phyloP scores from a whole-genome alignment of 495 filamentous ascomycete genomes.

The Chaetomidium leptoderma region DNA sequence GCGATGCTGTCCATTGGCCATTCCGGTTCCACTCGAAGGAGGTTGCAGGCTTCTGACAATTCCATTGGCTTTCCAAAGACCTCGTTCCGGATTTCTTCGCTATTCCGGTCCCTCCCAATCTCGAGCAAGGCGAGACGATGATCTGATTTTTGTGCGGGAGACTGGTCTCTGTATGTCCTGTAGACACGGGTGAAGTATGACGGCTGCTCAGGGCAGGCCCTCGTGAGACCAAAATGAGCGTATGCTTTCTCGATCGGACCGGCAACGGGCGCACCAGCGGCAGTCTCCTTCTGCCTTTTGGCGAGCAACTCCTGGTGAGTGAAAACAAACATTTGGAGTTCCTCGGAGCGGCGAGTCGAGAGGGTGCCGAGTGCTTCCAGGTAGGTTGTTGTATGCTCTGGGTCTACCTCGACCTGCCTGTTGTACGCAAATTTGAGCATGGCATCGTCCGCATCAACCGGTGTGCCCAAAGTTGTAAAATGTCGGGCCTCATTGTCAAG shows the following conservation, averaged over 20 bases:
- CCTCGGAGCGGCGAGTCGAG: constrained; percentile 15
- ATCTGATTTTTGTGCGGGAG: constrained; percentile 21
- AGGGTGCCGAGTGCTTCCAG: constrained; percentile 22
- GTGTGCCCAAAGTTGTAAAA: constrained; percentile 23
- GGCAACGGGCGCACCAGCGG: neutral
- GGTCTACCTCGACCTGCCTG: constrained; percentile 24
- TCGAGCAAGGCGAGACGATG: constrained; percentile 22
- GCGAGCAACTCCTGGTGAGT: constrained; percentile 13
- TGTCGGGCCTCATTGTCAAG: neutral
- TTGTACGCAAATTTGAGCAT: constrained; percentile 29
- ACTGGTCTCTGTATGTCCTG: constrained; percentile 19
- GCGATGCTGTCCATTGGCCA: constrained; percentile 27
- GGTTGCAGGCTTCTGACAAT: constrained; percentile 20
- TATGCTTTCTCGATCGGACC: constrained; percentile 19
- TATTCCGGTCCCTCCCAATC: constrained; percentile 25
- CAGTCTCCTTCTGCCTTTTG: neutral
- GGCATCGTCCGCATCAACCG: constrained; percentile 20
- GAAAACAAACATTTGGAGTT: constrained; percentile 28
- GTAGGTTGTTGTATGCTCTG: constrained; percentile 15
- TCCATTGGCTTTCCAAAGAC: constrained; percentile 19
- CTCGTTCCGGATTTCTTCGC: constrained; percentile 16
- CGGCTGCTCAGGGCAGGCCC: constrained; percentile 1
- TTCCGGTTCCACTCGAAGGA: constrained; percentile 8
- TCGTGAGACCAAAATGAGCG: constrained; percentile 20
- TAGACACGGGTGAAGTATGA: constrained; percentile 24